Base-by-base conservation (phyloP, 2,329 filamentous ascomycete species). In the Bisporella sp. region DNA sequence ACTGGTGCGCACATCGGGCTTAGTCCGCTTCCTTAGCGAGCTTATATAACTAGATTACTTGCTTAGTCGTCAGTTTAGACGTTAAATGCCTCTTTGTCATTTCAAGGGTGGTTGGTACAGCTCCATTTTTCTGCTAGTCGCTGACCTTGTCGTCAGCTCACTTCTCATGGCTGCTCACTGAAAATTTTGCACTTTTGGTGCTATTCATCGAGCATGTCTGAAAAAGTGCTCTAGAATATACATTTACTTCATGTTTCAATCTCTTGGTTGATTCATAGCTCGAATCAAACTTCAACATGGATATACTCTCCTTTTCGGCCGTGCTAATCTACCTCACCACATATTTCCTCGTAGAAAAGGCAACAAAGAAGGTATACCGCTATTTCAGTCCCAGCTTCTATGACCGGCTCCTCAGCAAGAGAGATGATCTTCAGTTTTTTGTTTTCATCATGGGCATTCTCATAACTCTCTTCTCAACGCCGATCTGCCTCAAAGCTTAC, bases 381-480 rank as follows among this genome's bases (percentile, higher is more conserved):
- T 30, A 12, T 4, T 6, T 8, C 5, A 33, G 28, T 29, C 48
- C 48, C 11, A 42, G 28, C 5, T 41, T 37, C 37, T 50, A 44
- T 13, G 28, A 30, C n/a, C 28, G 46, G 35, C 11, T 50, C 5
- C 43, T 41, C 31, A 29, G 35, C 4, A 33, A 50, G 4, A 43
- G 48, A 32, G 50, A 50, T 12, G 51, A 53, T 42, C 30, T 47
- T 11, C 47, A 46, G 37, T 53, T 50, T 13, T 53, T 53, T 44
- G 41, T 48, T 7, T 53, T 50, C 29, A 9, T 50, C 3, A 50
- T 53, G 47, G 51, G 51, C 5, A 47, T 53, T 6, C 13, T 53
- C 13, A 47, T 53, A 8, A 53, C 47, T 29, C 11, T 50, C 3
- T 31, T 41, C 30, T 39, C 47, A 13, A 50, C 48, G n/a, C 51